These are phyloP conservation scores for Alternaria infectoria DNA, from an alignment of 2,329 filamentous ascomycete genomes.

Conservation along the genomic window DNA sequence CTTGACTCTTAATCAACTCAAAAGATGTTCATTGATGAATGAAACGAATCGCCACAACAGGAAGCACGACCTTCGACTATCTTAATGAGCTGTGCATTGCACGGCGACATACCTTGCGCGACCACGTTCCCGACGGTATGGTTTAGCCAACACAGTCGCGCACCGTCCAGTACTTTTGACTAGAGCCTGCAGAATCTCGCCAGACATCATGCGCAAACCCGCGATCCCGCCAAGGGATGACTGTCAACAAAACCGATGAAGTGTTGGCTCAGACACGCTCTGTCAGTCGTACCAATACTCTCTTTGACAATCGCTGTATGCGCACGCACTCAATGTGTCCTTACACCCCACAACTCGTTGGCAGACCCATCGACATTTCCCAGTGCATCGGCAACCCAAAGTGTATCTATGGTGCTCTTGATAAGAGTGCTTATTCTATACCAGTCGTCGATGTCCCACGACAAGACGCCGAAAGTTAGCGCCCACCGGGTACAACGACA, in stretches of 20 bases:
- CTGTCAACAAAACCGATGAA: background rate
- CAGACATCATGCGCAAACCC: background rate
- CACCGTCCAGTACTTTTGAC: background rate
- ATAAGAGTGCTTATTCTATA: background rate
- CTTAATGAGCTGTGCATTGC: background rate
- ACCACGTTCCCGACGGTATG: background rate
- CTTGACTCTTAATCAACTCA: no score
- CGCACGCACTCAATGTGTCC: background rate
- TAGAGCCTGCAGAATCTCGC: background rate
- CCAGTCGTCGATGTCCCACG: background rate
- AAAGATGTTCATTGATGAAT: no score
- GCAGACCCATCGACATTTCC: no score
- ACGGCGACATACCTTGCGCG: background rate
- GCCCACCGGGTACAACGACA: background rate
- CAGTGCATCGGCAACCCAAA: background rate
- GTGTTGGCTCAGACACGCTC: background rate
- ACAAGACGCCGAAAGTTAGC: background rate
- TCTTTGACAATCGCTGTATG: background rate
- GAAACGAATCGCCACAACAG: no score
- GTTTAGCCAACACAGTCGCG: background rate
- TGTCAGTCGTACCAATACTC: background rate
- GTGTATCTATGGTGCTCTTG: background rate
- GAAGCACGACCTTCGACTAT: background rate
- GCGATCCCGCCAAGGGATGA: background rate
- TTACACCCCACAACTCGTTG: background rate